Base-by-base conservation (phyloP, 768 basidiomycete genomes). In the Hypholoma sublateritium region DNA sequence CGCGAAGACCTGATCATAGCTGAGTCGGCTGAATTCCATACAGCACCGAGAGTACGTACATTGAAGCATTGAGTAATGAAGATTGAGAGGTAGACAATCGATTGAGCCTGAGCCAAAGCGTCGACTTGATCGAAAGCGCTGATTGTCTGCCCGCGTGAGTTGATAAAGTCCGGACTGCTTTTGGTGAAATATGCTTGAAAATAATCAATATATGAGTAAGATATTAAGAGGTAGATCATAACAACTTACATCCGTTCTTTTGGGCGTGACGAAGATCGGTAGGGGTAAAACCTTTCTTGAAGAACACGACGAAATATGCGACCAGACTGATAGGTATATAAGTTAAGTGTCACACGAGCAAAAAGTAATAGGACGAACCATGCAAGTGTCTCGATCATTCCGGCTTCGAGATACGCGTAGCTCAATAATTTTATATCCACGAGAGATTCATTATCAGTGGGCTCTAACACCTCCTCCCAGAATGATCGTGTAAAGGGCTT, bases 31-130 rank as follows among this genome's bases (percentile, higher is more conserved):
- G 34, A 1, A 39, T 22, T 32, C 11, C 39, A 11, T 8, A 24
- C 19, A 16, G 17, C n/a, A 39, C 42, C 39, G 25, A 41, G 24
- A 24, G 9, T n/a, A 46, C 75, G 21, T 61, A 85, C 85, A 62
- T 87, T 87, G 75, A 86, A 87, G 67, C 85, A 87, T 65, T 87
- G 86, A 14, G 75, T 78, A 60, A 87, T 84, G 73, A 87, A 87
- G 34, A 88, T 75, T 3, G 83, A 82, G n/a, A 87, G 73, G 64
- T 86, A 87, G 37, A 83, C 80, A 24, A 88, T 87, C 0, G 82
- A 83, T 65, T 87, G 85, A 0, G 85, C 85, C 64, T 86, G 76
- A 0, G 67, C 84, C 0, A 87, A 65, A 2, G 85, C 86, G 32
- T 85, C 78, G 12, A 84, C 74, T 70, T 88, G 87, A 25, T 80